phyloP scores from a whole-genome alignment of 768 basidiomycete genomes.

The Phaeolepiota aurea region DNA sequence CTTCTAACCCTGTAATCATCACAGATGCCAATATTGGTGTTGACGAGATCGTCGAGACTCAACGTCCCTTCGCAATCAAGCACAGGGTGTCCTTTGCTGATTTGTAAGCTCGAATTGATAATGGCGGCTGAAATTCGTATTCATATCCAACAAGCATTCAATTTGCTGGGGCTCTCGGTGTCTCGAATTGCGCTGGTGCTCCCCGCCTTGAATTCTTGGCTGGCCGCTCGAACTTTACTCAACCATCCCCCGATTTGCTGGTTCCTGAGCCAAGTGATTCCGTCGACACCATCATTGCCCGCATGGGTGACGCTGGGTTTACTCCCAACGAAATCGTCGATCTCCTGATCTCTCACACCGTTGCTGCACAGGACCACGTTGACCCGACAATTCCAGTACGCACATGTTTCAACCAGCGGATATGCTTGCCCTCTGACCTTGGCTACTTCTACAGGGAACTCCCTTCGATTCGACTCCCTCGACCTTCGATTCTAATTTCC shows the following conservation, averaged over 20 bases:
- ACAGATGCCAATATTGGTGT: constrained; percentile 20
- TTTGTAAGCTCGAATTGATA: constrained; percentile 16
- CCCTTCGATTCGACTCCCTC: constrained; percentile 22
- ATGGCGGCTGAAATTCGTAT: not conserved
- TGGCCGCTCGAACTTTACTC: constrained; percentile 14
- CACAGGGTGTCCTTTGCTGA: constrained; percentile 22
- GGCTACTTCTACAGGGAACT: too few relatives aligned
- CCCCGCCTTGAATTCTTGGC: constrained; percentile 19
- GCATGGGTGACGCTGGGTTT: too few relatives aligned
- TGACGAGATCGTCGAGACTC: constrained; percentile 20
- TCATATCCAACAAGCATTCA: constrained; percentile 18
- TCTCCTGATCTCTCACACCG: constrained; percentile 9
- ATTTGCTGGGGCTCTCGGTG: constrained; percentile 26
- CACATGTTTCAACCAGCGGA: not conserved
- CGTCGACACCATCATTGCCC: constrained; percentile 10
- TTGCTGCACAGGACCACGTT: constrained; percentile 10
- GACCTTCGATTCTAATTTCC: constrained; percentile 22
- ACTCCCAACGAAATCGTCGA: constrained; percentile 8
- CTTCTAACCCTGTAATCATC: not conserved
- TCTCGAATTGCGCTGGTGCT: constrained; percentile 25
- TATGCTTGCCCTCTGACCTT: constrained; percentile 12
- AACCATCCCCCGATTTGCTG: constrained; percentile 7
- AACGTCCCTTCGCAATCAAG: constrained; percentile 16
- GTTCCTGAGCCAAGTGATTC: constrained; percentile 16
- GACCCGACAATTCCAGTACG: constrained; percentile 2